Evolutionary conservation across 192 early-diverging fungal genomes (phyloP), one percentile per base, ranked within the genome.

Genomic region (Backusella macrospora): DNA sequence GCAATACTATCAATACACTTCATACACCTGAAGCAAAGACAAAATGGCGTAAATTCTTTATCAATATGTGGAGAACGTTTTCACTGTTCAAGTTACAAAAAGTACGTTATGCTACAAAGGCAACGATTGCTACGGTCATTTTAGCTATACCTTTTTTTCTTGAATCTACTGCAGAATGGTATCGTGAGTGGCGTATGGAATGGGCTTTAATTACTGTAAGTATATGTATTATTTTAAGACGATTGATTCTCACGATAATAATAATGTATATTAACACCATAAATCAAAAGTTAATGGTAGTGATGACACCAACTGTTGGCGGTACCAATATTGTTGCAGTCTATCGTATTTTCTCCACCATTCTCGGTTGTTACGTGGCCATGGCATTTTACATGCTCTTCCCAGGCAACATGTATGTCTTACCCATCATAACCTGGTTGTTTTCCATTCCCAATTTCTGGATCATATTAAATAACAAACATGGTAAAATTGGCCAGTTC

Each of bases 271-370:
- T 2, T 34, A 34, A 34, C 29, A n/a, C 29, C 2, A 34, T 2
- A 34, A 34, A 34, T 69, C n/a, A 23, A 15, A 55, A 84, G 77
- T 73, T 87, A 15, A 86, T 93, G 42, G 91, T 91, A 13, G 89
- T 96, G 14, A 94, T 96, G 93, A 91, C 90, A 8, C 94, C 94
- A 18, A 94, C 94, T 0, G 92, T 96, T 4, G 94, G 94, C 39
- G 93, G 94, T 9, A 91, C 94, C 2, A 90, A 90, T 39, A 72
- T 90, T 1, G 85, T 90, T 55, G 89, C 87, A 26, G 68, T 93
- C 14, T 92, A 92, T 74, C 88, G 93, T 9, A 85, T 93, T 6
- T 82, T 92, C 23, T 90, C 91, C 16, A 96, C 94, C 0, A 79
- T 92, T 34, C 81, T 86, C 13, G 94, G 94, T 15, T 92, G 90